phyloP scores from a whole-genome alignment of 345 rosid species.

The Schrenkiella parvula region DNA sequence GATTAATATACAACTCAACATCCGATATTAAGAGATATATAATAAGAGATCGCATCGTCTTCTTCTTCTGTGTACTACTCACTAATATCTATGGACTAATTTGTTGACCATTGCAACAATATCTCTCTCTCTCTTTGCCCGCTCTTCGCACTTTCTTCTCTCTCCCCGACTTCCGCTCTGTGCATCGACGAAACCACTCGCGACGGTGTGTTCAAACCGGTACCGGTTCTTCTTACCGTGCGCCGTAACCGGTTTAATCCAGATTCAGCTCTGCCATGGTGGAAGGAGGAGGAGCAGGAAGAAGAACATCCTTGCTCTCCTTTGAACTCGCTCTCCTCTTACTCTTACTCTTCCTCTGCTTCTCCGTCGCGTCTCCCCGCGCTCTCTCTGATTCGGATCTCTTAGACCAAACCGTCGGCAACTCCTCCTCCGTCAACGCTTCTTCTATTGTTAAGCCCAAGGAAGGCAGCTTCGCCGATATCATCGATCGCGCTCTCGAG shows the following conservation, averaged over 20 bases:
- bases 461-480: constrained; percentile 74
- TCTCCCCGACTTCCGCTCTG: constrained; percentile 2
- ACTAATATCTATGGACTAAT: neutral
- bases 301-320: constrained; percentile 14
- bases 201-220: neutral
- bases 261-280: constrained; percentile 34
- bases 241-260: constrained; percentile 13
- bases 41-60: too few species aligned
- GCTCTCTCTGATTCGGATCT: constrained; percentile 28
- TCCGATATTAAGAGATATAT: neutral
- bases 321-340: constrained; percentile 10
- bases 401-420: constrained; percentile 5
- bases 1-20: neutral
- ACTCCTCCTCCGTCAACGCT: constrained; percentile 28
- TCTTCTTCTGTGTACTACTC: too few species aligned
- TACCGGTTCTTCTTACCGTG: neutral
- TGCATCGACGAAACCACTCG: neutral
- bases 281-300: constrained; percentile 9
- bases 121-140: neutral
- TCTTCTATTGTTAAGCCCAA: constrained; percentile 36
- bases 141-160: neutral
- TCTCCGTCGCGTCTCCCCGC: constrained; percentile 24
- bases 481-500: constrained; percentile 82
- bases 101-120: constrained; percentile 19
- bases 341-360: constrained; percentile 16